phyloP scores from a whole-genome alignment of 2,329 filamentous ascomycete species.

The Juglanconis oblonga region DNA sequence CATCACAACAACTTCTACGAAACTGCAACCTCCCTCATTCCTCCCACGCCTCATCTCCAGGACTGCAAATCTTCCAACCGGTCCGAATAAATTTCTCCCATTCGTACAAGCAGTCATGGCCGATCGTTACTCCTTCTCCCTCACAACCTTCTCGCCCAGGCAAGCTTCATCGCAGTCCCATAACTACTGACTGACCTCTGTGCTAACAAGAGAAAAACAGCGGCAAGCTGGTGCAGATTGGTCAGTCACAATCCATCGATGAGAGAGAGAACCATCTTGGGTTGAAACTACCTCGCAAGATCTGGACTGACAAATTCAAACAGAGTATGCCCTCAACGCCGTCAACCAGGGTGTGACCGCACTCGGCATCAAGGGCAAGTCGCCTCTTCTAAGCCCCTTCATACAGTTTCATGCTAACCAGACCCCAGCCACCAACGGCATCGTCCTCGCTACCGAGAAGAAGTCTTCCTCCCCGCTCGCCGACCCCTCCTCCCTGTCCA shows the following conservation, averaged over 20 bases:
- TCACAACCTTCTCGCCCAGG: constrained; percentile 99
- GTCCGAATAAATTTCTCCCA: background rate
- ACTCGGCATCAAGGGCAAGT: constrained; percentile 91
- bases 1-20: constrained; percentile 1
- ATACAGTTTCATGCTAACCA: constrained; percentile 11
- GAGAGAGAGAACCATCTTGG: constrained; percentile 35
- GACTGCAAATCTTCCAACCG: background rate
- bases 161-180: constrained; percentile 45
- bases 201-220: constrained; percentile 45
- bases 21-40: background rate
- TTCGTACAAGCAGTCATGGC: constrained; percentile 62
- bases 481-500: constrained; percentile 90
- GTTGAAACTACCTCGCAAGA: constrained; percentile 6
- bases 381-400: background rate
- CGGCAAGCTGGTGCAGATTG: constrained; percentile 98
- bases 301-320: constrained; percentile 19
- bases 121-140: constrained; percentile 97
- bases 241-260: constrained; percentile 35
- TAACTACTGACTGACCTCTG: constrained; percentile 20
- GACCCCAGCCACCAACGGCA: constrained; percentile 84
- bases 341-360: constrained; percentile 99
- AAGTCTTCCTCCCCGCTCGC: constrained; percentile 97
- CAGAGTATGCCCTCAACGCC: constrained; percentile 98
- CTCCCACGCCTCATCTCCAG: background rate
- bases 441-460: constrained; percentile 98